phyloP scores from a whole-genome alignment of 106 monocot genomes.

The Dendrobium officinale region DNA sequence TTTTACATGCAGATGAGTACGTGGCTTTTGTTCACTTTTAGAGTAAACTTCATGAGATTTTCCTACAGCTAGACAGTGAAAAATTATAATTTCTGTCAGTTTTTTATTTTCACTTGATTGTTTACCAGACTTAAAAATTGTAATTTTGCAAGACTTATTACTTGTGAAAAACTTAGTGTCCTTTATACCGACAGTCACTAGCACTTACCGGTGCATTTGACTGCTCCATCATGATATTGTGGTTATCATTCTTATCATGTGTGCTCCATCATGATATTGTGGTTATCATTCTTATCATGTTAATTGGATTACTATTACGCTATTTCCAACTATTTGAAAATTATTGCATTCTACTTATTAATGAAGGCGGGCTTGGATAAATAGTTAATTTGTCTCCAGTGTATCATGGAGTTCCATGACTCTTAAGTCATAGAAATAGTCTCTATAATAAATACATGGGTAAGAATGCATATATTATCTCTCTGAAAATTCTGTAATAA shows the following conservation, averaged over 20 bases:
- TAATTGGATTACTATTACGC: background rate
- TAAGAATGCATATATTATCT: too few species aligned
- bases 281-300: background rate
- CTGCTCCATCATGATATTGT: background rate
- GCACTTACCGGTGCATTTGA: background rate
- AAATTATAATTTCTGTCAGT: background rate
- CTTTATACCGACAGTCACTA: background rate
- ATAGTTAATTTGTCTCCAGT: too few species aligned
- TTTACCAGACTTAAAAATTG: background rate
- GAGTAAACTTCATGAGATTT: background rate
- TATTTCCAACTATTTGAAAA: too few species aligned
- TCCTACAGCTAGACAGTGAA: background rate
- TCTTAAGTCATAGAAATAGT: too few species aligned
- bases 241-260: background rate
- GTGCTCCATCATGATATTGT: background rate
- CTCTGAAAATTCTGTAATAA: too few species aligned
- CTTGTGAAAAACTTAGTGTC: background rate
- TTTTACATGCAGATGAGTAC: constrained; percentile 6
- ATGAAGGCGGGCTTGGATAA: too few species aligned
- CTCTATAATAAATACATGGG: too few species aligned
- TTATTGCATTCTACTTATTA: too few species aligned
- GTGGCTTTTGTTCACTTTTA: background rate
- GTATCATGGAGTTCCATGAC: too few species aligned
- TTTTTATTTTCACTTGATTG: background rate
- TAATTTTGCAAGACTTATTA: background rate